phyloP scores from a whole-genome alignment of 352 stramenopile genomes.

The Globisporangium uncinulatum region DNA sequence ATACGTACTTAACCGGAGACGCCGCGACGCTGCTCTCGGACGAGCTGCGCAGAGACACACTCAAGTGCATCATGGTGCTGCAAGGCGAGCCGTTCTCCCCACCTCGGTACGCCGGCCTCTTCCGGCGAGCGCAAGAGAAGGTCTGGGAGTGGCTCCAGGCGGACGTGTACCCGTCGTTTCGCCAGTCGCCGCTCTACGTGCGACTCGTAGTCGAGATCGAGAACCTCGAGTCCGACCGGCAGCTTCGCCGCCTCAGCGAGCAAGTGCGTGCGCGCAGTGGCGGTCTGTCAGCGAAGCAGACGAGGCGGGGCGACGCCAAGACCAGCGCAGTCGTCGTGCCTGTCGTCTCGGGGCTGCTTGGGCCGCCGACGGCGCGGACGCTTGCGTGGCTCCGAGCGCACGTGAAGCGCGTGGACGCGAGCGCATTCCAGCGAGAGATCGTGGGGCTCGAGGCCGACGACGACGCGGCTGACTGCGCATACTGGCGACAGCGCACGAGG shows the following conservation, averaged over 20 bases:
- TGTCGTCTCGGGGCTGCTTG: background rate
- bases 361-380: background rate
- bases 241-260: slow-evolving; percentile 57
- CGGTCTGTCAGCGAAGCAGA: background rate
- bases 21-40: slow-evolving; percentile 40
- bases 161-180: slow-evolving; percentile 56
- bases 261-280: slow-evolving; percentile 29
- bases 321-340: slow-evolving; percentile 28
- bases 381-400: slow-evolving; percentile 1
- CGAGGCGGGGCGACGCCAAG: slow-evolving; percentile 15
- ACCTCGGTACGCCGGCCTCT: slow-evolving; percentile 58
- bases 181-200: slow-evolving; percentile 57
- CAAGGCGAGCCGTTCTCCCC: slow-evolving; percentile 75
- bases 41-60: slow-evolving; percentile 43
- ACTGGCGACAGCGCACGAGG: slow-evolving; percentile 1
- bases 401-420: background rate
- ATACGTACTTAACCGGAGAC: slow-evolving; percentile 47
- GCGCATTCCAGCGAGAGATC: slow-evolving; percentile 1
- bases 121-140: slow-evolving; percentile 61
- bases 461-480: too few species aligned
- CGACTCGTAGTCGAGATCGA: slow-evolving; percentile 65
- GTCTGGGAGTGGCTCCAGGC: slow-evolving; percentile 68
- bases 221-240: slow-evolving; percentile 55
- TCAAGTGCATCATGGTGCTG: slow-evolving; percentile 63
- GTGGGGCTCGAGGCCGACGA: slow-evolving; percentile 10